Percentiles rank a stretch among this genome's conserved stretches.
These are phyloP conservation scores for Trichocladium uniseriatum DNA, from an alignment of 495 filamentous ascomycete species.

Conservation along the genomic window DNA sequence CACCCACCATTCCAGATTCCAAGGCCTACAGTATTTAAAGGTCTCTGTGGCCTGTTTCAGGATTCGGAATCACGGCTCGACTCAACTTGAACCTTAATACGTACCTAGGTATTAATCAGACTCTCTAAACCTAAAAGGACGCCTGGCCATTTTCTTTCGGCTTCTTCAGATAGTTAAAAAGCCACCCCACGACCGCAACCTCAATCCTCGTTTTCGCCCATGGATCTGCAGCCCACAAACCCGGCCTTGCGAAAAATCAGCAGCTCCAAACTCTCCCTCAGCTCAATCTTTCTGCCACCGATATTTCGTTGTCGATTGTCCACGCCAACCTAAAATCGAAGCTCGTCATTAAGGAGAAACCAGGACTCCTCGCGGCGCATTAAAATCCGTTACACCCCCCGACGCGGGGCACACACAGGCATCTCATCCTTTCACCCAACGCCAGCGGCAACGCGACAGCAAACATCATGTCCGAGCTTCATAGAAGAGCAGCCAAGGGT, in stretches of 20 bases:
- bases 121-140: no score
- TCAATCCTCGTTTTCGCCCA: not conserved
- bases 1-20: no score
- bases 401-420: no score
- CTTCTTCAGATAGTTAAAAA: not conserved
- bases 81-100: no score
- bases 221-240: slow-evolving; percentile 1
- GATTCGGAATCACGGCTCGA: no score
- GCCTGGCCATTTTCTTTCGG: no score
- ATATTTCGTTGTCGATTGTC: not conserved
- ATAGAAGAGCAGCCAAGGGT: slow-evolving; percentile 71
- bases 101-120: no score
- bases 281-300: not conserved
- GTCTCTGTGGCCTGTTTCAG: no score
- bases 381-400: no score
- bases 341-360: not conserved
- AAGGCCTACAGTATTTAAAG: no score
- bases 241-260: not conserved
- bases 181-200: not conserved
- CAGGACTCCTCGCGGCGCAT: not conserved
- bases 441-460: not conserved
- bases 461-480: slow-evolving; percentile 69
- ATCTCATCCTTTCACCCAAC: not conserved
- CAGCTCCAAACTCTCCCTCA: not conserved
- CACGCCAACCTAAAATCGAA: not conserved